Evolutionary conservation across 352 stramenopile genomes (phyloP).

Genomic region (Nothophytophthora sp.): DNA sequence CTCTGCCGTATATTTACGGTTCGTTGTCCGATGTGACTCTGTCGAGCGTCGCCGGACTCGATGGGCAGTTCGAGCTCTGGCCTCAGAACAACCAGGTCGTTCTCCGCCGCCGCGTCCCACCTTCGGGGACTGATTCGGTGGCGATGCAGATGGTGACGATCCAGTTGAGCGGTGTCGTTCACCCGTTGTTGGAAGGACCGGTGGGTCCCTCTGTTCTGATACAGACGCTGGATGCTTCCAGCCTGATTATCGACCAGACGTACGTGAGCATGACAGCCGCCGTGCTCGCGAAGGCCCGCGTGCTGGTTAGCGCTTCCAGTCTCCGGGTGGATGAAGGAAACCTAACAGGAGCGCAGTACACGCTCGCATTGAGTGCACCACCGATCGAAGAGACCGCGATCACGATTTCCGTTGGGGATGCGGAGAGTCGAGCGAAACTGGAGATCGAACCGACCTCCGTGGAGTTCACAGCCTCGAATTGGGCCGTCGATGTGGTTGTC

Average conservation of each 20-base stretch:
- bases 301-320: conserved; percentile 33
- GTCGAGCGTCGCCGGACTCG: conserved; percentile 22
- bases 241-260: conserved; percentile 53
- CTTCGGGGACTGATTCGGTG: conserved; percentile 13
- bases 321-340: conserved; percentile 32
- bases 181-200: conserved; percentile 58
- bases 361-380: conserved; percentile 43
- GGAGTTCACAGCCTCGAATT: conserved; percentile 47
- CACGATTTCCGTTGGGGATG: conserved; percentile 23
- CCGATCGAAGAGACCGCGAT: conserved; percentile 17
- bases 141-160: conserved; percentile 35
- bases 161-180: conserved; percentile 26
- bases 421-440: conserved; percentile 6
- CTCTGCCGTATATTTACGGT: conserved; percentile 54
- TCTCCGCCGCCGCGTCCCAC: conserved; percentile 18
- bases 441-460: conserved; percentile 31
- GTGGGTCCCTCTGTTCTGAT: conserved; percentile 46
- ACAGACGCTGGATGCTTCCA: conserved; percentile 44
- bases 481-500: conserved; percentile 30
- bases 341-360: conserved; percentile 26
- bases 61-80: conserved; percentile 23
- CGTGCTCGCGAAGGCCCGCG: conserved; percentile 37
- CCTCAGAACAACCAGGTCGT: conserved; percentile 23
- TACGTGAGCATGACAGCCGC: conserved; percentile 36
- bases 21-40: conserved; percentile 20